These are phyloP conservation scores for Aspergillus arachidicola DNA, from an alignment of 2,329 filamentous ascomycete genomes.

Conservation along the genomic window DNA sequence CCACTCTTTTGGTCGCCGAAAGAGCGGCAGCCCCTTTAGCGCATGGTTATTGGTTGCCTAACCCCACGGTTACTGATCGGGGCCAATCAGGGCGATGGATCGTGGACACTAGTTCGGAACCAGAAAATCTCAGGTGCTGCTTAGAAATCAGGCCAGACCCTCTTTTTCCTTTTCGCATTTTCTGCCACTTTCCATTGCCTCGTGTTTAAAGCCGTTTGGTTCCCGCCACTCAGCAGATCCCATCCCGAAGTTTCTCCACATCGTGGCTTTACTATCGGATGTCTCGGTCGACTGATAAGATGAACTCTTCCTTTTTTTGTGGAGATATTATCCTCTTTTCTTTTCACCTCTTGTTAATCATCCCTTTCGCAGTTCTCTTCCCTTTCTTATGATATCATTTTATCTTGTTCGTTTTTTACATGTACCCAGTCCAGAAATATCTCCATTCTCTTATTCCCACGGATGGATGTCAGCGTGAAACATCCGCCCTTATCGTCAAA, in stretches of 20 bases:
- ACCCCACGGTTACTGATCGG: background rate
- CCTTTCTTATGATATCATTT: background rate
- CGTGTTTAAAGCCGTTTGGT: background rate
- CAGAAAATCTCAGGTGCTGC: slow-evolving; percentile 16
- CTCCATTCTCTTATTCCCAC: background rate
- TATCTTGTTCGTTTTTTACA: background rate
- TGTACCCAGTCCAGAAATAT: background rate
- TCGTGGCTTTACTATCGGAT: background rate
- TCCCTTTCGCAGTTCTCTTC: background rate
- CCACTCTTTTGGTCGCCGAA: background rate
- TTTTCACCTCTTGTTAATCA: background rate
- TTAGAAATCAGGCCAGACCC: slow-evolving; percentile 31
- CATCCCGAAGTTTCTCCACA: background rate
- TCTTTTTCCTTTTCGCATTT: slow-evolving; percentile 14
- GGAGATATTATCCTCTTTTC: background rate
- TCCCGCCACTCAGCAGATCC: slow-evolving; percentile 4
- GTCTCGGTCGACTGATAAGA: background rate
- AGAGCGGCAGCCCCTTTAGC: background rate
- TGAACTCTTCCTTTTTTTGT: background rate
- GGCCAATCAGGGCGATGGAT: background rate
- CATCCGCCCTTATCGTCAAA: background rate
- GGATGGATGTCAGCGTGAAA: too few species aligned
- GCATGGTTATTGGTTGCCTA: background rate
- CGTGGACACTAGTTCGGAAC: slow-evolving; percentile 5
- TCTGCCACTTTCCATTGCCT: slow-evolving; percentile 8